These are phyloP conservation scores for Neurospora hispaniola DNA, from an alignment of 495 filamentous ascomycete species.

Conservation along the genomic window DNA sequence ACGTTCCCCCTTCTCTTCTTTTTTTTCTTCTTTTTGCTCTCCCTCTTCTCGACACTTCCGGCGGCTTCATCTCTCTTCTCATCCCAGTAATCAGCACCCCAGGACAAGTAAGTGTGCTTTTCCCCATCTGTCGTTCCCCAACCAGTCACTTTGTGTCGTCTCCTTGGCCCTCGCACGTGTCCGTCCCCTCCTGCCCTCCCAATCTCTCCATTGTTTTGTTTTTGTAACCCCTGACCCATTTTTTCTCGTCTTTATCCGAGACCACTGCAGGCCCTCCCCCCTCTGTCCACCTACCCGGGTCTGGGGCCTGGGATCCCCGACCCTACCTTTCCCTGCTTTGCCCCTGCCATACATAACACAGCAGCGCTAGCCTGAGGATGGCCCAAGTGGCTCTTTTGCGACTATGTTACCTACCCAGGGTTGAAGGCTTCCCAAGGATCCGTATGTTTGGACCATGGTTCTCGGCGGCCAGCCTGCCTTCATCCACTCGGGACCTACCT, in stretches of 20 bases:
- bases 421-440: background rate
- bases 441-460: background rate
- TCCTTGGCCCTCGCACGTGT: background rate
- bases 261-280: background rate
- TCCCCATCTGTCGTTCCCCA: background rate
- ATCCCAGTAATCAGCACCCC: background rate
- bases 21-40: background rate
- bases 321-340: background rate
- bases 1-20: background rate
- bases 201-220: background rate
- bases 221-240: background rate
- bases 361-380: background rate
- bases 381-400: background rate
- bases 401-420: background rate
- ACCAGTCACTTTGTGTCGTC: background rate
- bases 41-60: background rate
- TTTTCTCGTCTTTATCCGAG: constrained; percentile 1
- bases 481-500: background rate
- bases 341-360: background rate
- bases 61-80: background rate
- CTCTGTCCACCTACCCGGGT: background rate
- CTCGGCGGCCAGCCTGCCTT: background rate
- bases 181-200: background rate
- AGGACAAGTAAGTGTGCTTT: background rate
- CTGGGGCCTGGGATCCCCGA: background rate